These are phyloP conservation scores for Globisporangium sylvaticum DNA, from an alignment of 352 stramenopile genomes.

Conservation along the genomic window DNA sequence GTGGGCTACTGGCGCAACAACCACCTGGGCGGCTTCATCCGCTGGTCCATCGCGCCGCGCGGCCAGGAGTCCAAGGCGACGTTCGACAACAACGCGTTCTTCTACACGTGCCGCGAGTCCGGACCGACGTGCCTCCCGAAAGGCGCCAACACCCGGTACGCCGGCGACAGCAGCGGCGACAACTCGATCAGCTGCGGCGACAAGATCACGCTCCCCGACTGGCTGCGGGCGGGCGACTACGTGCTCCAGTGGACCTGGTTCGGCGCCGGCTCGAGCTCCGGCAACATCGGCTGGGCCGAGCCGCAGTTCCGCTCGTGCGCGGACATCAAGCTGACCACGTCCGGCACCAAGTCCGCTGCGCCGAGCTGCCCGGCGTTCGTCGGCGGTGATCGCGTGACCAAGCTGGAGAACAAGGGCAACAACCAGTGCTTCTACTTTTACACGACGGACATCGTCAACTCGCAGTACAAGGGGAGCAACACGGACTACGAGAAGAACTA, in stretches of 20 bases:
- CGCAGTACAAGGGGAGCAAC: conserved; percentile 43
- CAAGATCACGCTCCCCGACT: conserved; percentile 49
- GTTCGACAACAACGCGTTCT: conserved; percentile 52
- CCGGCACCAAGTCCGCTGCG: conserved; percentile 22
- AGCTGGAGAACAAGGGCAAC: conserved; percentile 29
- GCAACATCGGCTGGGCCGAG: conserved; percentile 48
- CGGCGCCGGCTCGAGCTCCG: conserved; percentile 40
- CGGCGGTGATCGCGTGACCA: conserved; percentile 49
- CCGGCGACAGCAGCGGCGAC: conserved; percentile 31
- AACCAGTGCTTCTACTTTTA: conserved; percentile 61
- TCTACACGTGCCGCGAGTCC: conserved; percentile 55
- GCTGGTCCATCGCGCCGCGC: conserved; percentile 19
- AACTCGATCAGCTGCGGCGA: conserved; percentile 38
- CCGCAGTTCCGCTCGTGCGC: conserved; percentile 48
- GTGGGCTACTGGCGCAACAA: conserved; percentile 33
- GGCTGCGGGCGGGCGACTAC: conserved; percentile 43
- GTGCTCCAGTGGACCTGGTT: conserved; percentile 62
- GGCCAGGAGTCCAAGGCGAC: conserved; percentile 26
- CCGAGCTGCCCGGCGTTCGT: conserved; percentile 44
- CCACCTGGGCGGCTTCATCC: conserved; percentile 32
- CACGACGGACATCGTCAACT: conserved; percentile 40
- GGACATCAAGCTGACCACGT: conserved; percentile 46
- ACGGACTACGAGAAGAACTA: conserved; percentile 36
- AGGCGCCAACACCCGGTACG: conserved; percentile 35
- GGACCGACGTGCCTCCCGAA: conserved; percentile 30